Base-by-base conservation (phyloP, 2,329 filamentous ascomycete genomes). In the Grosmannia serpens region DNA sequence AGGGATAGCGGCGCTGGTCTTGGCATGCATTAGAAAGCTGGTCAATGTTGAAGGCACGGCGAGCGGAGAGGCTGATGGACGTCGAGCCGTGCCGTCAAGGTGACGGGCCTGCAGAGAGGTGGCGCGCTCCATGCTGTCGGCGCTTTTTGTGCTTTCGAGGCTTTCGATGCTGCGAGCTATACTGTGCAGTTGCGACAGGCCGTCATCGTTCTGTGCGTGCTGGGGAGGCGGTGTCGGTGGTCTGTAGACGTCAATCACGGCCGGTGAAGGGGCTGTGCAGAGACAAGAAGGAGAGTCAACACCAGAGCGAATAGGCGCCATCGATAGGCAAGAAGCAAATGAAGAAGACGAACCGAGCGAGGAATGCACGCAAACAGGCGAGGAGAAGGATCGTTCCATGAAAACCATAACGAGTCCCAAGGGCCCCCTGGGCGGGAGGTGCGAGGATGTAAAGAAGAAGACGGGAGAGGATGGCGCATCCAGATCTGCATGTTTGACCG, bases 381-480 rank as follows among this genome's bases (percentile, higher is more conserved):
- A 84, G 64, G 83, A 85, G 62, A 80, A 74, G 63, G 81, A 83
- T 66, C 78, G 78, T 73, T 83, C 79, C 80, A 83, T 82, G 71
- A 80, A 78, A 69, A 80, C 79, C 78, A 83, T 82, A 71, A 70
- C 78, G 76, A 71, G 35, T 44, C 35, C 22, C 10, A 13, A 54
- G 70, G 22, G 22, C 22, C 27, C 70, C 73, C 75, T 77, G 77
- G 67, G 67, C 70, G 67, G 63, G 64, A 60, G 22, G 29, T n/a
- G 17, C 7, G 44, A 15, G 20, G 29, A 20, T 15, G 53, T 17
- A 56, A 49, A 27, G n/a, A 27, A 27, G 47, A 46, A 11, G 22
- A n/a, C 41, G 41, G 41, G 17, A 17, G 26, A 33, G n/a, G 24
- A 55, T 22, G n/a, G 51, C 33, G 29, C 51, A 47, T 31, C 10